These are phyloP conservation scores for Rhodotorula sp. DNA, from an alignment of 1,284 basidiomycete species.

Conservation along the genomic window DNA sequence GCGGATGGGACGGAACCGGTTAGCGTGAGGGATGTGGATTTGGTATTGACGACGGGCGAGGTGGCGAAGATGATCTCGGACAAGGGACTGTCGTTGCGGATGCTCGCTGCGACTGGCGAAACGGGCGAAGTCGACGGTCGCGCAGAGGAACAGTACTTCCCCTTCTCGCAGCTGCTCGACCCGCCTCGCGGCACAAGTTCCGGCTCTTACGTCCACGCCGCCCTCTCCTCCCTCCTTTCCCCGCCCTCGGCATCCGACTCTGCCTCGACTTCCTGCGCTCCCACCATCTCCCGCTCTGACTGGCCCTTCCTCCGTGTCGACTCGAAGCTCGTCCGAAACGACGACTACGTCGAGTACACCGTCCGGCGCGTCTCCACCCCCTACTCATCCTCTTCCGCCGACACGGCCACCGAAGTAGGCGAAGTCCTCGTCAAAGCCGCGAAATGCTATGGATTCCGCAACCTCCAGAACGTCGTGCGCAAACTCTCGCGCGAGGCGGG, in stretches of 20 bases:
- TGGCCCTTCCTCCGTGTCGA: conserved; percentile 57
- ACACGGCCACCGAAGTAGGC: conserved; percentile 47
- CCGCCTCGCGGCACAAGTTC: conserved; percentile 80
- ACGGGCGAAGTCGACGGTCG: conserved; percentile 3
- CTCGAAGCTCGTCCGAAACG: conserved; percentile 61
- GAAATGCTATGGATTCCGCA: conserved; percentile 95
- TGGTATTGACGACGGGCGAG: conserved; percentile 96
- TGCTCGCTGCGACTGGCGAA: conserved; percentile 44
- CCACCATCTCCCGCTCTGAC: conserved; percentile 50
- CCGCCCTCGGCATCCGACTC: neutral
- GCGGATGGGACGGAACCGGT: conserved; percentile 51
- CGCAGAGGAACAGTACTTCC: conserved; percentile 30
- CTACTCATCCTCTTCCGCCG: neutral
- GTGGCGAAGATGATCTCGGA: conserved; percentile 81
- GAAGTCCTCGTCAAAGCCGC: conserved; percentile 83
- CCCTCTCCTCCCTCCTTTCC: conserved; percentile 59
- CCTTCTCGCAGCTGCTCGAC: conserved; percentile 62
- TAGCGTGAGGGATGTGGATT: conserved; percentile 87
- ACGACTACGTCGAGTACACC: conserved; percentile 65
- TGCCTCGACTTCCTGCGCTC: neutral
- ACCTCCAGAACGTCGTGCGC: conserved; percentile 93
- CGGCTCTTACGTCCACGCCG: conserved; percentile 81
- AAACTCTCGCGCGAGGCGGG: conserved; percentile 85
- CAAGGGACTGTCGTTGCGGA: conserved; percentile 71
- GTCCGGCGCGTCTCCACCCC: conserved; percentile 50